Evolutionary conservation across 805 yeast genomes (phyloP).

Genomic region (Yarrowia osloensis): DNA sequence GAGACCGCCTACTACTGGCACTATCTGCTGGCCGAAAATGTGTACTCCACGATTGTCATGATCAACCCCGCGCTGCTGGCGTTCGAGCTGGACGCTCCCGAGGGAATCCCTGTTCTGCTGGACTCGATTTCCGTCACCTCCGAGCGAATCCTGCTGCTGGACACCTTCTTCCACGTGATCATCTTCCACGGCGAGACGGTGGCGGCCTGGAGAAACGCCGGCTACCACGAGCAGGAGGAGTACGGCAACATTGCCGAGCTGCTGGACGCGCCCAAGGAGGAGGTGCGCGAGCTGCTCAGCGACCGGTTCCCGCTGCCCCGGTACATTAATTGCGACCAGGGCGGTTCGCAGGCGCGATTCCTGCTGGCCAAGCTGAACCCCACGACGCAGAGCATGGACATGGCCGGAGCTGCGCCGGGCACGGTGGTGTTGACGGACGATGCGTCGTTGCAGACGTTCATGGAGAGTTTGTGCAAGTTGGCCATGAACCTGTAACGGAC

Average conservation of each 20-base stretch:
- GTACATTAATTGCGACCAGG: slow-evolving; percentile 95
- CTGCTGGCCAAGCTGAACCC: slow-evolving; percentile 94
- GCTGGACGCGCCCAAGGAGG: slow-evolving; percentile 84
- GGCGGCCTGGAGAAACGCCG: slow-evolving; percentile 94
- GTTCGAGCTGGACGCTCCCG: slow-evolving; percentile 70
- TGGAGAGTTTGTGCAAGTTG: slow-evolving; percentile 20
- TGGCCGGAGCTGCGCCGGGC: slow-evolving; percentile 26
- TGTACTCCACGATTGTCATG: slow-evolving; percentile 90
- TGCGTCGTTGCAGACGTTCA: slow-evolving; percentile 22
- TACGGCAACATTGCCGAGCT: slow-evolving; percentile 84
- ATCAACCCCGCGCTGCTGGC: slow-evolving; percentile 95
- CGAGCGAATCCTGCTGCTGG: slow-evolving; percentile 82
- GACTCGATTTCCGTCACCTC: slow-evolving; percentile 92
- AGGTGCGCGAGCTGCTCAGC: slow-evolving; percentile 85
- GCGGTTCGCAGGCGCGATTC: slow-evolving; percentile 98
- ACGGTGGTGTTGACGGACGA: slow-evolving; percentile 25
- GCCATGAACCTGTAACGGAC: slow-evolving; percentile 9
- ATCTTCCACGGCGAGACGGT: slow-evolving; percentile 94
- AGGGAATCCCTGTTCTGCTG: slow-evolving; percentile 85
- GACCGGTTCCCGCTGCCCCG: slow-evolving; percentile 98
- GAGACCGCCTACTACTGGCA: slow-evolving; percentile 98
- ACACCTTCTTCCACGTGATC: slow-evolving; percentile 94
- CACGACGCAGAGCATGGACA: slow-evolving; percentile 50
- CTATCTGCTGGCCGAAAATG: slow-evolving; percentile 85
- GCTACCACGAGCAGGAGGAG: slow-evolving; percentile 88